phyloP scores from a whole-genome alignment of 2,329 filamentous ascomycete genomes.

The Stemphylium beticola region DNA sequence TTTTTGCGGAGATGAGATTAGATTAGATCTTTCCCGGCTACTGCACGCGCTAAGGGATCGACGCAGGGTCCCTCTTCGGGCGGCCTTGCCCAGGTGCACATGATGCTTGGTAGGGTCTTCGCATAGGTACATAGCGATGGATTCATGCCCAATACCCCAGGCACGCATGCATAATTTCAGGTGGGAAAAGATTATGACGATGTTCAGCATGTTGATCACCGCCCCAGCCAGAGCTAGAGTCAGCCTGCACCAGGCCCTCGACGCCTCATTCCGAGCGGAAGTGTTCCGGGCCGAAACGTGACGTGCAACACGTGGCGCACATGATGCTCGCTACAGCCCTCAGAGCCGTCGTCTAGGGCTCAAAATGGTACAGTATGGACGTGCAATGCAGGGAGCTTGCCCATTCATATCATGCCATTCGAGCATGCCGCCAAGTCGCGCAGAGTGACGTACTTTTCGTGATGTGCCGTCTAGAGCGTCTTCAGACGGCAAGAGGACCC shows the following conservation, averaged over 20 bases:
- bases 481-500: not conserved
- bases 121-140: not conserved
- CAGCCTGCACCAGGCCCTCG: not conserved
- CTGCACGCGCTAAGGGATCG: slow-evolving; percentile 29
- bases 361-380: slow-evolving; percentile 16
- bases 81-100: slow-evolving; percentile 4
- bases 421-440: slow-evolving; percentile 23
- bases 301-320: slow-evolving; percentile 15
- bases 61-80: slow-evolving; percentile 18
- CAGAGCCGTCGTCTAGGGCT: slow-evolving; percentile 9
- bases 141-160: not conserved
- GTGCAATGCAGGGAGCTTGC: slow-evolving; percentile 13
- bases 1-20: slow-evolving; percentile 32
- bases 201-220: not conserved
- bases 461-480: not conserved
- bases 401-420: slow-evolving; percentile 17
- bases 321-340: slow-evolving; percentile 6
- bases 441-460: slow-evolving; percentile 19
- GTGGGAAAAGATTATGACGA: not conserved
- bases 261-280: not conserved
- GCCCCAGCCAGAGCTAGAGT: not conserved
- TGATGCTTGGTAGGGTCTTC: not conserved
- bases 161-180: not conserved
- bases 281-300: slow-evolving; percentile 4
- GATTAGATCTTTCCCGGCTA: slow-evolving; percentile 24